These are phyloP conservation scores for Diversispora epigaea DNA, from an alignment of 192 early-diverging fungal species.

Conservation along the genomic window DNA sequence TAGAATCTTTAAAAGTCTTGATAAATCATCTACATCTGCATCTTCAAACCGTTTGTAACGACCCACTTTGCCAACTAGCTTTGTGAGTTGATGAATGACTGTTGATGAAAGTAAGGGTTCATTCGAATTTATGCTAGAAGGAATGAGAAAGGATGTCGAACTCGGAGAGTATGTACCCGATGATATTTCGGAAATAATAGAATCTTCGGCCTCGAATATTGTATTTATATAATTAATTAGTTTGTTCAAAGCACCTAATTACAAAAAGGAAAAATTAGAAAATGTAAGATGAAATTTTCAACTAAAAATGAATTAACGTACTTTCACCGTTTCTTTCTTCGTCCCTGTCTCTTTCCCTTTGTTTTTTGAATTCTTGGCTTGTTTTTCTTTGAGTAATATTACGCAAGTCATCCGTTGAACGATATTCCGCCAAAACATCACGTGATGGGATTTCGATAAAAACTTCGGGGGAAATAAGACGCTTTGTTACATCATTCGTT, in stretches of 20 bases:
- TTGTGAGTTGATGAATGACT: constrained; percentile 6
- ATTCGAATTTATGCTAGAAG: constrained; percentile 12
- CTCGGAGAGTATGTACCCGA: neutral
- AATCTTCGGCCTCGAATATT: constrained; percentile 33
- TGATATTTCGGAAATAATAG: neutral
- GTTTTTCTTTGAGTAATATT: neutral
- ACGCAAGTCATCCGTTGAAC: neutral
- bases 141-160: constrained; percentile 1
- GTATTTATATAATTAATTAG: constrained; percentile 22
- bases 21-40: constrained; percentile 26
- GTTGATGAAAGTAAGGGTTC: constrained; percentile 22
- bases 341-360: constrained; percentile 22
- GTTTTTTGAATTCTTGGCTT: constrained; percentile 16
- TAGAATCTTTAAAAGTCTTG: constrained; percentile 25
- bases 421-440: constrained; percentile 17
- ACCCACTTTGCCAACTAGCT: constrained; percentile 27
- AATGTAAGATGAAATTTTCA: neutral
- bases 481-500: neutral
- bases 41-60: constrained; percentile 23
- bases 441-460: constrained; percentile 17
- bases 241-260: constrained; percentile 9
- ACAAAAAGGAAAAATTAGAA: neutral
- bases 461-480: constrained; percentile 9
- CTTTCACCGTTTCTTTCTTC: constrained; percentile 30
- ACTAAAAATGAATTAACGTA: neutral